Percentiles rank a stretch among this genome's conserved stretches.
Conservation (phyloP, 2,329 filamentous ascomycete species). For the Fusarium bactridioides region DNA sequence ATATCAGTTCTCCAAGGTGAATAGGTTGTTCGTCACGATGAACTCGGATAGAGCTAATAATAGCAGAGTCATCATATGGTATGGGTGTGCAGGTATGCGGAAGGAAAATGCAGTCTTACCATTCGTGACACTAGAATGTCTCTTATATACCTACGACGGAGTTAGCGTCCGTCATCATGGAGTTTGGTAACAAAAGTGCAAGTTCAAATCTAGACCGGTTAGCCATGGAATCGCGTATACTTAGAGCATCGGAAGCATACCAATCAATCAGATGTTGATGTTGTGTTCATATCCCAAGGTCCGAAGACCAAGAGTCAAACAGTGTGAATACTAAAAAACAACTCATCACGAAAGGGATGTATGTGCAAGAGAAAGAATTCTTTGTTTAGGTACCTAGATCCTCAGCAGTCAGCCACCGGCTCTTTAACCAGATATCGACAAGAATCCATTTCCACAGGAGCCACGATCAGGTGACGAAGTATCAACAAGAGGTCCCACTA, state of each 20-base stretch:
- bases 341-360: conserved; percentile 55
- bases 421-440: conserved; percentile 37
- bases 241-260: conserved; percentile 39
- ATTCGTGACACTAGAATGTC: neutral
- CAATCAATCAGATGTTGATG: conserved; percentile 63
- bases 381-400: conserved; percentile 48
- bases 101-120: conserved; percentile 21
- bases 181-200: neutral
- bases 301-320: conserved; percentile 59
- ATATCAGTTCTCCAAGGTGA: conserved; percentile 71
- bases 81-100: conserved; percentile 1
- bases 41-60: conserved; percentile 59
- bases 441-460: conserved; percentile 41
- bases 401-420: conserved; percentile 44
- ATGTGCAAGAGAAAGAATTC: conserved; percentile 25
- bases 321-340: conserved; percentile 65
- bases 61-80: conserved; percentile 60
- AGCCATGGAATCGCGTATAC: neutral
- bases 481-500: conserved; percentile 67
- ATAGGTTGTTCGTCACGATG: conserved; percentile 62
- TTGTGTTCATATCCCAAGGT: conserved; percentile 61
- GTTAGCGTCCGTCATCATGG: conserved; percentile 21
- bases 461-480: conserved; percentile 70
- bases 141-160: conserved; percentile 11
- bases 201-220: conserved; percentile 19